Conservation (phyloP, 176 grass and related monocot genomes). For the Canna indica region DNA sequence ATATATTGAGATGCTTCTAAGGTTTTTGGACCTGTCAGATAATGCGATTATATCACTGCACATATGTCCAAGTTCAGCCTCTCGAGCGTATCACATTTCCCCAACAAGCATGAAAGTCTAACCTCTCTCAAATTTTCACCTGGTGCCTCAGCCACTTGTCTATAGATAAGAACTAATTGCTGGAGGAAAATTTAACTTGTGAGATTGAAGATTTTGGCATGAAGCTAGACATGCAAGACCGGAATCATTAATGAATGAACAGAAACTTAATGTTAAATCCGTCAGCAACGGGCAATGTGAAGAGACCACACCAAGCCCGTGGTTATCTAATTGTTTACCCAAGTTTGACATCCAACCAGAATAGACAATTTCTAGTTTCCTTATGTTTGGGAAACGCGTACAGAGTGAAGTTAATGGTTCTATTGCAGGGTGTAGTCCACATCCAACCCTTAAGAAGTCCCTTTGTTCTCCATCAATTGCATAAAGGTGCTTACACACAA, state of each 20-base stretch:
- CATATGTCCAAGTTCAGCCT: slow-evolving; percentile 54
- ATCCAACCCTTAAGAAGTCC: slow-evolving; percentile 33
- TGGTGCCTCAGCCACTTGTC: slow-evolving; percentile 20
- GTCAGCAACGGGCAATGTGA: slow-evolving; percentile 30
- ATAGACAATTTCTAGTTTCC: slow-evolving; percentile 62
- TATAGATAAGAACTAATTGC: slow-evolving; percentile 25
- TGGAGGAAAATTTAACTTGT: slow-evolving; percentile 36
- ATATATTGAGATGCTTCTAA: slow-evolving; percentile 47
- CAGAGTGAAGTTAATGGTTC: slow-evolving; percentile 39
- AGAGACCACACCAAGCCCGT: slow-evolving; percentile 40
- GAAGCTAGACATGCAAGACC: slow-evolving; percentile 35
- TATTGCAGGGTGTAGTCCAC: slow-evolving; percentile 26
- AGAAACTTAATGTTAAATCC: slow-evolving; percentile 57
- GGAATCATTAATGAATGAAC: slow-evolving; percentile 37
- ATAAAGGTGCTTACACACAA: slow-evolving; percentile 40
- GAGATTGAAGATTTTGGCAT: slow-evolving; percentile 37
- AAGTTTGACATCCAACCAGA: slow-evolving; percentile 36
- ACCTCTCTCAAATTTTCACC: slow-evolving; percentile 42
- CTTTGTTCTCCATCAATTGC: slow-evolving; percentile 34
- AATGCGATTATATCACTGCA: slow-evolving; percentile 39
- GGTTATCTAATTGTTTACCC: slow-evolving; percentile 40
- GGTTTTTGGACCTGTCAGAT: slow-evolving; percentile 39
- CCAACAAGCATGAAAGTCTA: slow-evolving; percentile 38
- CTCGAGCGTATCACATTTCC: slow-evolving; percentile 37
- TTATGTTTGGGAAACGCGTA: slow-evolving; percentile 35